A percentile compares a stretch with the other conserved stretches of the same genome.
Conservation (phyloP, 2,329 filamentous ascomycete species). For the Fusarium tanahbumbuense region DNA sequence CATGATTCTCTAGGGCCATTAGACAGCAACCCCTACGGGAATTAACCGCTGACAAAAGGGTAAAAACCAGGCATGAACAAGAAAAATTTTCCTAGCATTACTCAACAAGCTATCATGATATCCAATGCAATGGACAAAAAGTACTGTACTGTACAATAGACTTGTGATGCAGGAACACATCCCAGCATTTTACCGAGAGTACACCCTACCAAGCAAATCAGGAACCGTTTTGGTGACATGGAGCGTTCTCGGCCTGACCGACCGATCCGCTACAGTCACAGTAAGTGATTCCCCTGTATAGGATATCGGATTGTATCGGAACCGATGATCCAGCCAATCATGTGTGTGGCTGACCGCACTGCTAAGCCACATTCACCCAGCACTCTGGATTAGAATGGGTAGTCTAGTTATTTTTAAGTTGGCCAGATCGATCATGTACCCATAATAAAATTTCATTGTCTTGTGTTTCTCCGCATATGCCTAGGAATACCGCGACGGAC, state of each 20-base stretch:
- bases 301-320: conserved; percentile 35
- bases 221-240: conserved; percentile 25
- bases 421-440: conserved; percentile 37
- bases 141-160: neutral
- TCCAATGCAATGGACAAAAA: neutral
- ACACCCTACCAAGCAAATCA: conserved; percentile 9
- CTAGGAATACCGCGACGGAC: conserved; percentile 10
- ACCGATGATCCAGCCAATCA: conserved; percentile 32
- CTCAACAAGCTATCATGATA: neutral
- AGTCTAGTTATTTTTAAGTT: conserved; percentile 11
- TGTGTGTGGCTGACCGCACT: conserved; percentile 10
- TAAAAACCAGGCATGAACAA: neutral
- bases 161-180: conserved; percentile 33
- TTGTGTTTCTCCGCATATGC: conserved; percentile 20
- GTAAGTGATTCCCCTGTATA: neutral
- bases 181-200: conserved; percentile 13
- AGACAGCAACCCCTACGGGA: conserved; percentile 8
- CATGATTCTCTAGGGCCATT: conserved; percentile 13
- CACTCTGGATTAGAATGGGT: neutral
- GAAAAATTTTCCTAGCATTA: neutral
- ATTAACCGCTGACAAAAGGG: conserved; percentile 20
- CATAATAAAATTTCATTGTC: conserved; percentile 22
- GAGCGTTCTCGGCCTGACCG: conserved; percentile 39
- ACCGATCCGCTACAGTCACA: conserved; percentile 36
- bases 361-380: conserved; percentile 34